A percentile compares a stretch with the other conserved stretches of the same genome.
Conservation (phyloP, 75 land plant species). For the Chamaecyparis obtusa region DNA sequence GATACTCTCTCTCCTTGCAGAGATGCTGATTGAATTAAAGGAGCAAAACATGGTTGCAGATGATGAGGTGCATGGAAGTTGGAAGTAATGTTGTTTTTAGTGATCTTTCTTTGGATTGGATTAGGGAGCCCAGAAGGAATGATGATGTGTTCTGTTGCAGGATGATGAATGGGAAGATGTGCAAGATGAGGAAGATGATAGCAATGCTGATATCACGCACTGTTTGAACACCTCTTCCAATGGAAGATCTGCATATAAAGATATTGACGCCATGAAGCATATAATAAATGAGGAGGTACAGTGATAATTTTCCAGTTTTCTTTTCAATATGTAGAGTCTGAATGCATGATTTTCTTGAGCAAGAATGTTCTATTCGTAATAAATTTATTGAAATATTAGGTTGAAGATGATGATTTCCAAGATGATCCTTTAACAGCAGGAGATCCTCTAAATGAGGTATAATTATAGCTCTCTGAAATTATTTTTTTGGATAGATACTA, state of each 20-base stretch:
- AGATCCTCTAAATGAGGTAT: constrained; percentile 92
- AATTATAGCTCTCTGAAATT: not conserved
- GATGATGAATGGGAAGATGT: constrained; percentile 90
- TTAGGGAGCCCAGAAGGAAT: not conserved
- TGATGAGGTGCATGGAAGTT: constrained; percentile 40
- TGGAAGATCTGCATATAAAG: constrained; percentile 44
- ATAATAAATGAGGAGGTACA: constrained; percentile 49
- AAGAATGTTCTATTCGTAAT: constrained; percentile 12
- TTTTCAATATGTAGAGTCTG: not conserved
- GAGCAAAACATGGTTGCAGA: constrained; percentile 57
- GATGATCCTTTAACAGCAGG: constrained; percentile 50
- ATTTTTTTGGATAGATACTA: not conserved
- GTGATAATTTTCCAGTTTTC: not conserved
- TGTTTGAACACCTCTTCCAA: constrained; percentile 27
- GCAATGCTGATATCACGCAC: constrained; percentile 16
- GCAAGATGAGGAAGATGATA: constrained; percentile 23
- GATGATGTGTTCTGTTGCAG: constrained; percentile 30
- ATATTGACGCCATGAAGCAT: constrained; percentile 69
- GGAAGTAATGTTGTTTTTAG: not conserved
- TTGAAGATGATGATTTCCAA: constrained; percentile 61
- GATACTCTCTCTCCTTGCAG: constrained; percentile 74
- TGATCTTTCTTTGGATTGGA: not conserved
- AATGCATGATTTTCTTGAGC: not conserved
- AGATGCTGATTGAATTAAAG: constrained; percentile 73
- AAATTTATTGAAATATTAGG: constrained; percentile 24